phyloP scores from a whole-genome alignment of 1,284 basidiomycete species.

The Ganoderma meredithae region DNA sequence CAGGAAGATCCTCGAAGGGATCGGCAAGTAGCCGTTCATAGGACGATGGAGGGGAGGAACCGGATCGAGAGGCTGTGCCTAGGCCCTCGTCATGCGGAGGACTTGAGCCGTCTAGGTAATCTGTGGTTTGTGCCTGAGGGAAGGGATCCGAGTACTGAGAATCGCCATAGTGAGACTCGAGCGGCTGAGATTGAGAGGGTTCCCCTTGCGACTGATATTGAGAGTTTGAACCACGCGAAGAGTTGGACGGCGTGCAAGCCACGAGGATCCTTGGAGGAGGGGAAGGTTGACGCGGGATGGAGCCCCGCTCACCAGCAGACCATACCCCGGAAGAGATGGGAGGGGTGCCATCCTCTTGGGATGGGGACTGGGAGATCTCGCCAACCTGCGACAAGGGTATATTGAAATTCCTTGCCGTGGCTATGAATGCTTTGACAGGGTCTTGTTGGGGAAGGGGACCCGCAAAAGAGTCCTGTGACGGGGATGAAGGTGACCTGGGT shows the following conservation, averaged over 20 bases:
- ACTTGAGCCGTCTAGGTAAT: constrained; percentile 10
- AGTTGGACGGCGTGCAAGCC: constrained; percentile 32
- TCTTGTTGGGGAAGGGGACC: constrained; percentile 53
- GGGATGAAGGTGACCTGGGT: constrained; percentile 46
- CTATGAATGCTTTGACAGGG: constrained; percentile 53
- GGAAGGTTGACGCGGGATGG: constrained; percentile 8
- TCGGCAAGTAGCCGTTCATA: constrained; percentile 29
- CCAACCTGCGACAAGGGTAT: constrained; percentile 66
- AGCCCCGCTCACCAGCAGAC: neutral
- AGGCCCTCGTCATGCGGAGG: neutral
- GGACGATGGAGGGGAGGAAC: constrained; percentile 34
- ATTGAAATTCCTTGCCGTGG: constrained; percentile 58
- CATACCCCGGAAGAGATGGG: constrained; percentile 31
- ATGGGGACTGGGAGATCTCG: constrained; percentile 23
- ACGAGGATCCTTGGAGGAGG: constrained; percentile 27
- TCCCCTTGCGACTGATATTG: constrained; percentile 9
- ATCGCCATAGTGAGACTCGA: constrained; percentile 17
- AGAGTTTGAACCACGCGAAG: constrained; percentile 23
- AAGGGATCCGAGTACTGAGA: constrained; percentile 21
- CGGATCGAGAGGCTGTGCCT: constrained; percentile 15
- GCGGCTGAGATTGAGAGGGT: neutral
- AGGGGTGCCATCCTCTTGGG: constrained; percentile 31
- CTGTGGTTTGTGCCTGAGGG: constrained; percentile 20
- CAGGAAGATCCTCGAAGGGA: constrained; percentile 5
- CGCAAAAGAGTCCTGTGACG: constrained; percentile 69